Base-by-base conservation (phyloP, 768 basidiomycete species). In the Lactarius vividus region DNA sequence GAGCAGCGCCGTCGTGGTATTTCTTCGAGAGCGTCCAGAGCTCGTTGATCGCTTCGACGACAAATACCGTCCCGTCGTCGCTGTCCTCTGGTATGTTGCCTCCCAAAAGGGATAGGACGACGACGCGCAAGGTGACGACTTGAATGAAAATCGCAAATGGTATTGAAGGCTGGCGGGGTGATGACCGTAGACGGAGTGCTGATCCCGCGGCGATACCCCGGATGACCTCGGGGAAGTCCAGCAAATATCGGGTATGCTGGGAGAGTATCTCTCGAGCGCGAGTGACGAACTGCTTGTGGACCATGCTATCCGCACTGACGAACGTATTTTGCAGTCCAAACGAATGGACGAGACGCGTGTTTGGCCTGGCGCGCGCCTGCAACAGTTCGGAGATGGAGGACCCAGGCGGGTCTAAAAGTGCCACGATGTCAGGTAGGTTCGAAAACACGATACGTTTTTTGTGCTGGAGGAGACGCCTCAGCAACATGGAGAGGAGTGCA, bases 21-120 rank as follows among this genome's bases (percentile, higher is more conserved):
- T 70, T 74, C 74, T 81, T 85, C 8, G 80, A 85, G 13, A 75
- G 75, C 39, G 72, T 66, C 84, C 84, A 85, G 6, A 84, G 76
- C 0, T 75, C 70, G 35, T 81, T 83, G 49, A 88, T 81, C 6
- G 74, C 74, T 0, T 57, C 57, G 0, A 83, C 76, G 10, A 84
- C 79, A 16, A 71, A 62, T 26, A 49, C 18, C 3, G 57, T 42
- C 9, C 16, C 55, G 7, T 37, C 40, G 40, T 52, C 40, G 16
- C 28, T 69, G 68, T 26, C 69, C 57, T 29, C 74, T 2, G 54
- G 59, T 31, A 61, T 35, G 23, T 57, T 16, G 1, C 53, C 65
- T 26, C 46, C 40, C n/a, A 66, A 20, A 2, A 66, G 39, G 10
- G 60, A 40, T 29, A 1, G 4, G 3, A 53, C 18, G 18, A 65